Conservation (phyloP, 805 yeast genomes). For the Metschnikowia baotianmanensis region DNA sequence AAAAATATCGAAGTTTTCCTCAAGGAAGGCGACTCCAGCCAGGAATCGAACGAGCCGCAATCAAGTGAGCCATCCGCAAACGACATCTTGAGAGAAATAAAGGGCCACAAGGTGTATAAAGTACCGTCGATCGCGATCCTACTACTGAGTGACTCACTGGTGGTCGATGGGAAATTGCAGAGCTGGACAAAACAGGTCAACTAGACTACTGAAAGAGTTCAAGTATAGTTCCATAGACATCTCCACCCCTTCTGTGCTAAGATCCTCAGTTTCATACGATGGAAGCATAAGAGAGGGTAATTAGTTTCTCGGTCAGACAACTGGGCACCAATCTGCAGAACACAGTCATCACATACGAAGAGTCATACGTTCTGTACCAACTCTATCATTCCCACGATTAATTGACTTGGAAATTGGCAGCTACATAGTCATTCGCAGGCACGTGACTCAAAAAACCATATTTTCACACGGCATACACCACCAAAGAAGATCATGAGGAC, state of each 20-base stretch:
- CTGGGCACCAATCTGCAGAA: too few relatives aligned
- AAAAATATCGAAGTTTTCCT: constrained; percentile 15
- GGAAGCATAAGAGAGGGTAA: too few relatives aligned
- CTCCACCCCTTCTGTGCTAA: too few relatives aligned
- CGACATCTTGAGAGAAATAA: constrained; percentile 15
- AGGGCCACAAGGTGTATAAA: constrained; percentile 23
- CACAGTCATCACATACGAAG: too few relatives aligned
- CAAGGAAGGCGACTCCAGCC: constrained; percentile 4
- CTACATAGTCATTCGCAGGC: neutral
- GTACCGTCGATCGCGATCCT: constrained; percentile 22
- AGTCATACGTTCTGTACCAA: too few relatives aligned
- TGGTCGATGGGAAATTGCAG: neutral
- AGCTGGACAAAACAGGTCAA: constrained; percentile 19
- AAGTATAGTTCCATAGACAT: too few relatives aligned
- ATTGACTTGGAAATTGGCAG: too few relatives aligned
- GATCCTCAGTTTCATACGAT: too few relatives aligned
- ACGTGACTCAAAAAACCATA: neutral
- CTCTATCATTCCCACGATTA: too few relatives aligned
- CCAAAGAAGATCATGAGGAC: too few relatives aligned
- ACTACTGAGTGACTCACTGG: constrained; percentile 9
- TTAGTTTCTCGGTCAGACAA: too few relatives aligned
- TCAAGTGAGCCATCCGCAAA: constrained; percentile 3
- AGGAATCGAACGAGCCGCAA: neutral
- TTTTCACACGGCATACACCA: too few relatives aligned
- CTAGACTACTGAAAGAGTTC: neutral